phyloP scores from a whole-genome alignment of 1,284 basidiomycete genomes.

The Clitocybe nebularis region DNA sequence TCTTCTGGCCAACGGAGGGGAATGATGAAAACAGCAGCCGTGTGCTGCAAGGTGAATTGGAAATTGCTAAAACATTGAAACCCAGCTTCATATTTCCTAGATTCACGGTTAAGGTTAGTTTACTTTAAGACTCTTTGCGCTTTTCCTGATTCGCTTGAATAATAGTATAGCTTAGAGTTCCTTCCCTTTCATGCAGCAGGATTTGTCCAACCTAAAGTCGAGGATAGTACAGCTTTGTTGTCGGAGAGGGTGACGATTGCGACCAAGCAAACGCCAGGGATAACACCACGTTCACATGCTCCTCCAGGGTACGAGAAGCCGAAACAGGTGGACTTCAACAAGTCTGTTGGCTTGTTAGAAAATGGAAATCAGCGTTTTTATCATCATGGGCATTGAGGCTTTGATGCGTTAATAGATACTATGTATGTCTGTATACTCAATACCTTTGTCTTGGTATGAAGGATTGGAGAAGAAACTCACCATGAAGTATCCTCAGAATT shows the following conservation, averaged over 20 bases:
- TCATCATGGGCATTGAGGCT: too few species aligned
- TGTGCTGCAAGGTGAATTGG: conserved; percentile 48
- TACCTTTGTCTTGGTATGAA: too few species aligned
- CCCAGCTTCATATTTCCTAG: conserved; percentile 53
- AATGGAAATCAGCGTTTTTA: conserved; percentile 54
- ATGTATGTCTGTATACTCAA: too few species aligned
- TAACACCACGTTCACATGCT: conserved; percentile 42
- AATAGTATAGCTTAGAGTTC: conserved; percentile 46
- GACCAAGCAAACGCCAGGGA: conserved; percentile 37
- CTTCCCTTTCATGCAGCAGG: conserved; percentile 42
- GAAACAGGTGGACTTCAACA: conserved; percentile 45
- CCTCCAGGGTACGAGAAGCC: conserved; percentile 50
- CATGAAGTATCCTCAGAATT: too few species aligned
- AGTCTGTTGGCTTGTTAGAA: conserved; percentile 47
- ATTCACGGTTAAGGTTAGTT: conserved; percentile 43
- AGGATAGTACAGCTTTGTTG: conserved; percentile 27
- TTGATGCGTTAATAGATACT: too few species aligned
- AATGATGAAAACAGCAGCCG: conserved; percentile 26
- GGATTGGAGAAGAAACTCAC: too few species aligned
- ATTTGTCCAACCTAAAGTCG: conserved; percentile 29
- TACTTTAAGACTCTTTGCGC: background rate
- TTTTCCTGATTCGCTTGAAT: background rate
- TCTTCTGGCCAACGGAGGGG: conserved; percentile 44
- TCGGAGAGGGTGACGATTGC: conserved; percentile 40
- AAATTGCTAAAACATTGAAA: conserved; percentile 41